Base-by-base conservation (phyloP, 108 stramenopile species). In the Parietichytrium sp. region DNA sequence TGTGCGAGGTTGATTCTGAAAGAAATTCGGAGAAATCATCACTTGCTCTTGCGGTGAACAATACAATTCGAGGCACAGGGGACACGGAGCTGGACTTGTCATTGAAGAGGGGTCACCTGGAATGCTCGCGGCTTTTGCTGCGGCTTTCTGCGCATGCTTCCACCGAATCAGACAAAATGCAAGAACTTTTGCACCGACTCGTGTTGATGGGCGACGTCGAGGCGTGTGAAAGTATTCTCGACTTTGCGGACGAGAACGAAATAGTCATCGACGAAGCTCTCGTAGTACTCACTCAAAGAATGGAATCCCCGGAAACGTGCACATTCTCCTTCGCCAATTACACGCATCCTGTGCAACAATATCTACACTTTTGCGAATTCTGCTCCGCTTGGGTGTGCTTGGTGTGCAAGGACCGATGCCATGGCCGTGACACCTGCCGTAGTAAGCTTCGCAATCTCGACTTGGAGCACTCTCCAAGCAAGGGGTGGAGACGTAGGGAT, bases 151-250 rank as follows among this genome's bases (percentile, higher is more conserved):
- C 38, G 38, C 42, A 72, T 25, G 61, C 61, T 10, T 72, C 61
- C 13, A 42, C 61, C 10, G 33, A 72, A 7, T 42, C 1, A 2
- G 61, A 42, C 33, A 6, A 10, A 16, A 72, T 72, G 61, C 61
- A 72, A 72, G 61, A 72, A 42, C 61, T 72, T 20, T 27, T 72
- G 8, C 61, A 72, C 20, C 61, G 61, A 13, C 61, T 72, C 42
- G 61, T 72, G 61, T 42, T 72, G 23, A 72, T 72, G 61, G 61
- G 61, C 10, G 61, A 72, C 20, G 61, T 72, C 61, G 61, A 72
- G 61, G 61, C 38, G 8, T 72, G 61, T 25, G 61, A 72, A 27
- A 72, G 25, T 42, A 72, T 72, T 2, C 20, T 72, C 16, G 42
- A 2, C 0, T 72, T 72, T 72, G 0, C 15, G 1, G 20, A 13